These are phyloP conservation scores for Cyclotella kingstonii DNA, from an alignment of 108 stramenopile genomes.

Conservation along the genomic window DNA sequence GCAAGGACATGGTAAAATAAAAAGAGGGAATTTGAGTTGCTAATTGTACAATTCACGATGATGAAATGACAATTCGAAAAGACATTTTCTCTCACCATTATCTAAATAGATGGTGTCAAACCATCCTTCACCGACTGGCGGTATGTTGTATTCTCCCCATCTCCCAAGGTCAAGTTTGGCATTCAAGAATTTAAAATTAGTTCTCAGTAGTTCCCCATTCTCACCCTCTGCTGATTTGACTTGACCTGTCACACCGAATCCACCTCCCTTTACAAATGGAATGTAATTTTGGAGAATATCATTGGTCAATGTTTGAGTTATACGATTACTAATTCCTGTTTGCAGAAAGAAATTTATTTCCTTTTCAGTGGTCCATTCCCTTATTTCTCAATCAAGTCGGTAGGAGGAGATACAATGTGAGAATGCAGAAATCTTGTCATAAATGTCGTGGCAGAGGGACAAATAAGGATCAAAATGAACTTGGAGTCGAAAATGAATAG, in stretches of 20 bases:
- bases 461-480: not conserved
- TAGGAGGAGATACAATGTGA: not conserved
- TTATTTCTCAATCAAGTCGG: not conserved
- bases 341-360: conserved; percentile 65
- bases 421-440: not conserved
- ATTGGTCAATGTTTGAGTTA: conserved; percentile 48
- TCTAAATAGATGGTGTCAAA: conserved; percentile 69
- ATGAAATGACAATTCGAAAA: not conserved
- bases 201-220: conserved; percentile 9
- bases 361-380: conserved; percentile 61
- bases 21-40: too few relatives aligned
- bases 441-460: not conserved
- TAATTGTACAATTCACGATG: not conserved
- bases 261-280: conserved; percentile 47
- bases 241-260: conserved; percentile 48
- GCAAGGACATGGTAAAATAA: not conserved
- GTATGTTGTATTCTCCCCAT: conserved; percentile 47
- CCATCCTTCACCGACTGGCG: conserved; percentile 66
- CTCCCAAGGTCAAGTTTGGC: conserved; percentile 54
- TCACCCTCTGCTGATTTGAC: conserved; percentile 11
- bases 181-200: conserved; percentile 48
- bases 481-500: not conserved
- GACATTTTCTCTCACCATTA: conserved; percentile 22
- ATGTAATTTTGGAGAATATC: conserved; percentile 46
- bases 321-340: conserved; percentile 31